Base-by-base conservation (phyloP, 192 early-diverging fungal species). In the Podila horticola region DNA sequence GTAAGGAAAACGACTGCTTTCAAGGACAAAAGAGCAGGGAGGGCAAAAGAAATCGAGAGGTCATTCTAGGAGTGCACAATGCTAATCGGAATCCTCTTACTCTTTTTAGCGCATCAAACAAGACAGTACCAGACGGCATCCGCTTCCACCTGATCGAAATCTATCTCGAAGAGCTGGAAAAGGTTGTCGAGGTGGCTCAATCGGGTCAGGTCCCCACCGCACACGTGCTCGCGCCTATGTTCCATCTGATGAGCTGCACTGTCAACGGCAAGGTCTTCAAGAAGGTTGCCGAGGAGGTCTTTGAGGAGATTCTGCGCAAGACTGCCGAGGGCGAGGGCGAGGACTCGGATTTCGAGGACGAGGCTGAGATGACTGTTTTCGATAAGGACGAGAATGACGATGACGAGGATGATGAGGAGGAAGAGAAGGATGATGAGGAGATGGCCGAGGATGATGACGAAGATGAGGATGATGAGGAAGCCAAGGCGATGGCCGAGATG, bases 61-160 rank as follows among this genome's bases (percentile, higher is more conserved):
- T 36, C 34, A 1, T 10, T 36, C 1, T 0, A 11, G 1, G 5
- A 26, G 5, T 26, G 26, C 20, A 58, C 0, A 12, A 31, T 13
- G 33, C 22, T 34, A 11, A 30, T 10, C 22, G 30, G 2, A 58
- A 30, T 7, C 20, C 1, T 11, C 5, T 26, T 12, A 38, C 12
- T 60, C 19, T 13, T 13, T 20, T 20, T 45, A 94, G 92, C 59
- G 82, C 89, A 29, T 89, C 87, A 57, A 86, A 87, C 68, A 66
- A 79, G n/a, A 88, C 81, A 58, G 83, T 92, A 50, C 91, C 94
- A 10, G 90, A 92, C 67, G 82, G 88, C 0, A 88, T 95, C 60
- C 68, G 88, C 49, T 95, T 91, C 79, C 94, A 95, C 63, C 77
- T 91, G 51, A 74, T 86, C 36, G 92, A 94, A 83, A 88, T 90